phyloP scores from a whole-genome alignment of 23 red algal species.

The Pyropia yezoensis region DNA sequence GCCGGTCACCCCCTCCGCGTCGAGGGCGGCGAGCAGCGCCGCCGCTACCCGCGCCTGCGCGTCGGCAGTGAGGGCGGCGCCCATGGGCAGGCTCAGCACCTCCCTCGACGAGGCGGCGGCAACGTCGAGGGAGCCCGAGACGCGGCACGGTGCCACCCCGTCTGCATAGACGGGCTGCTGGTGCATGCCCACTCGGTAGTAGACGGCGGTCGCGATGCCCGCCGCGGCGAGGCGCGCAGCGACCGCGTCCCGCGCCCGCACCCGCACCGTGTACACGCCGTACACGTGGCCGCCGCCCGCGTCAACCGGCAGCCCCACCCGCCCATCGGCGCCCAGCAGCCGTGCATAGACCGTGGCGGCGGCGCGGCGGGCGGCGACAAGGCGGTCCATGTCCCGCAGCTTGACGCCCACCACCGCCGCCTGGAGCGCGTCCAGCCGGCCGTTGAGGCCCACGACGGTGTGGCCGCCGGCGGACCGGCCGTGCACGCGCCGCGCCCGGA shows the following conservation, averaged over 20 bases:
- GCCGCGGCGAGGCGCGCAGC: conserved; percentile 18
- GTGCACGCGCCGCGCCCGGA: conserved; percentile 41
- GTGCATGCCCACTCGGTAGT: conserved; percentile 36
- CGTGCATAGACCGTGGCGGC: conserved; percentile 18
- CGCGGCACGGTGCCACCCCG: too few relatives aligned
- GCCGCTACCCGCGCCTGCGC: too few relatives aligned
- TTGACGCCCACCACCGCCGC: conserved; percentile 55
- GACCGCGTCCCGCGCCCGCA: conserved; percentile 32
- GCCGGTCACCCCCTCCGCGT: too few relatives aligned
- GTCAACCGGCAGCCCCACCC: conserved; percentile 24
- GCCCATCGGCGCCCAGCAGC: conserved; percentile 20
- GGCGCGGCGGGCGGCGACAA: conserved; percentile 15
- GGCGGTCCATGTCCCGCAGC: conserved; percentile 17
- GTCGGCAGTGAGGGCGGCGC: too few relatives aligned
- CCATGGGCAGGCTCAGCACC: too few relatives aligned
- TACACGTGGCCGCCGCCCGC: conserved; percentile 26
- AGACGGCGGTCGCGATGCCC: conserved; percentile 40
- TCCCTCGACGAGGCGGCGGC: too few relatives aligned
- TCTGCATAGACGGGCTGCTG: conserved; percentile 31
- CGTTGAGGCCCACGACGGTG: conserved; percentile 45
- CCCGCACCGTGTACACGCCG: conserved; percentile 60
- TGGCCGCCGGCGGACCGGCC: conserved; percentile 19
- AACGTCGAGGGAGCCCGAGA: too few relatives aligned
- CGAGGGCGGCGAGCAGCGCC: too few relatives aligned
- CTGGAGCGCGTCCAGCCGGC: conserved; percentile 51